Conservation (phyloP, 2,329 filamentous ascomycete species). For the Fusarium chuoi region DNA sequence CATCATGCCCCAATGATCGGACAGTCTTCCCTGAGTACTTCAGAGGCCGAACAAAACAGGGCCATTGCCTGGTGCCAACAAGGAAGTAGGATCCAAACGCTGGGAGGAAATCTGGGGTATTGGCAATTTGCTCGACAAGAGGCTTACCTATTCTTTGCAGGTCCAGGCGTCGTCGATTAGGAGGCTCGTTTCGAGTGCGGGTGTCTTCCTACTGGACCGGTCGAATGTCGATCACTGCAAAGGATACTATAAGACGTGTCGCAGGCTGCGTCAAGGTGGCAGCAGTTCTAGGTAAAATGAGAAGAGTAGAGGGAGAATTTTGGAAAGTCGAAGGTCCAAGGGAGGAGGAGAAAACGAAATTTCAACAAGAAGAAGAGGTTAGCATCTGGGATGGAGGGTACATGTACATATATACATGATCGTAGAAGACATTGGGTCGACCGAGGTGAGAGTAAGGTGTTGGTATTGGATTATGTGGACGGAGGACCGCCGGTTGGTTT, state of each 20-base stretch:
- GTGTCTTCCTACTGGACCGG: constrained; percentile 8
- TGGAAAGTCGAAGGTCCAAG: not conserved
- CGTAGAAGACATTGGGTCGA: constrained; percentile 3
- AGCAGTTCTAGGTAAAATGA: not conserved
- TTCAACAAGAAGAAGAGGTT: constrained; percentile 21
- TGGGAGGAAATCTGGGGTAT: constrained; percentile 14
- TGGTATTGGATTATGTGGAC: constrained; percentile 23
- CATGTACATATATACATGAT: constrained; percentile 31
- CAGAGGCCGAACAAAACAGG: constrained; percentile 1
- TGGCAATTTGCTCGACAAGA: not conserved
- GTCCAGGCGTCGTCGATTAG: constrained; percentile 3
- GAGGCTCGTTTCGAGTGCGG: constrained; percentile 23
- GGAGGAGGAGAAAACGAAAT: constrained; percentile 14
- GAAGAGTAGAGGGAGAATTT: not conserved
- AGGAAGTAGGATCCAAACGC: not conserved
- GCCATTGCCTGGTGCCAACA: not conserved
- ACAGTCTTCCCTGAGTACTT: constrained; percentile 1
- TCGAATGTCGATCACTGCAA: constrained; percentile 29
- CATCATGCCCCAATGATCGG: constrained; percentile 19
- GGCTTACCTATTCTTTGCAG: constrained; percentile 27
- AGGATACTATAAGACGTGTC: not conserved
- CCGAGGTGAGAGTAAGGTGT: not conserved
- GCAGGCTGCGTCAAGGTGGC: not conserved
- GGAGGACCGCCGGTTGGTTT: constrained; percentile 31
- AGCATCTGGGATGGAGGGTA: constrained; percentile 15